Conservation (phyloP, 495 filamentous ascomycete species). For the Penicillium malachiteum region DNA sequence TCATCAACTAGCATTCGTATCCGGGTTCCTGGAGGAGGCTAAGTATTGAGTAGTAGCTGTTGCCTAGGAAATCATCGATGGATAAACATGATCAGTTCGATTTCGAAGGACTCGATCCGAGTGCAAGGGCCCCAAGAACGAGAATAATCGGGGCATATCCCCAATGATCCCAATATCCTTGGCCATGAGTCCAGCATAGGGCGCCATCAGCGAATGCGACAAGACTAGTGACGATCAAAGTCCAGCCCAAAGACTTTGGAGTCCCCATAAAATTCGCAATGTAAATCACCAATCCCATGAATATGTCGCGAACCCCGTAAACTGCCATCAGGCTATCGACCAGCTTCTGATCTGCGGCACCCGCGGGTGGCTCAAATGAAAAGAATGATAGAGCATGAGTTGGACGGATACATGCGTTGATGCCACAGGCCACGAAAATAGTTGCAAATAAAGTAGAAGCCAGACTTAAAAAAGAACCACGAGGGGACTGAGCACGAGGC, state of each 20-base stretch:
- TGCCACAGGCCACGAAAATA: conserved; percentile 47
- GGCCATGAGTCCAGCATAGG: conserved; percentile 39
- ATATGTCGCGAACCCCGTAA: conserved; percentile 54
- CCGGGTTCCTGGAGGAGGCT: too few relatives aligned
- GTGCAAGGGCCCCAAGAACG: conserved; percentile 24
- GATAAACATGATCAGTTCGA: too few relatives aligned
- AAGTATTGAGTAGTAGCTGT: too few relatives aligned
- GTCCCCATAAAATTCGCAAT: conserved; percentile 37
- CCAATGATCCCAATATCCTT: conserved; percentile 56
- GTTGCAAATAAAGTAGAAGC: conserved; percentile 37
- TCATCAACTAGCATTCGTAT: too few relatives aligned
- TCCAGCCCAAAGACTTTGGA: conserved; percentile 43
- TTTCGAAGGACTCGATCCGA: too few relatives aligned
- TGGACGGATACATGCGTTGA: conserved; percentile 48
- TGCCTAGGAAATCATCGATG: too few relatives aligned
- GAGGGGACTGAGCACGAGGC: conserved; percentile 13
- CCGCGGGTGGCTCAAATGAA: conserved; percentile 35
- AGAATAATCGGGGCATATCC: conserved; percentile 48
- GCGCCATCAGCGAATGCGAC: conserved; percentile 49
- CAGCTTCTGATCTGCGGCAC: conserved; percentile 27
- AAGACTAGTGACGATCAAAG: conserved; percentile 41
- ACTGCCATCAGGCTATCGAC: conserved; percentile 44
- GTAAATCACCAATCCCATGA: conserved; percentile 51
- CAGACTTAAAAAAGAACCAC: conserved; percentile 12
- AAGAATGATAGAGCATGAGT: conserved; percentile 47